Evolutionary conservation across 495 filamentous ascomycete species (phyloP), one percentile per base, ranked within the genome.

Genomic region (Aspergillus sparsus): DNA sequence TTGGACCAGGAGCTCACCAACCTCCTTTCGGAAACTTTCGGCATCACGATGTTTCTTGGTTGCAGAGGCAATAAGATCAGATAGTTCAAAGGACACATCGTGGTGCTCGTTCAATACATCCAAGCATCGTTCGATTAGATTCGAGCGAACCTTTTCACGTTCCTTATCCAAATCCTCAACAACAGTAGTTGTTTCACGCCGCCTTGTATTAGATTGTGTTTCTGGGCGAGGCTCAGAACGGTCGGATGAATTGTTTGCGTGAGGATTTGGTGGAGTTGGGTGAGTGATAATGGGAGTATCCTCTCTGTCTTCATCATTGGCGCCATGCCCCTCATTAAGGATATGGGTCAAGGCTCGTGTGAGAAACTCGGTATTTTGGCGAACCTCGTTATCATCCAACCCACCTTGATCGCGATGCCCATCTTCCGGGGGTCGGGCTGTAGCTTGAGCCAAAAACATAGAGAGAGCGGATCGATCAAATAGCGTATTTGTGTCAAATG

Each of bases 91-190:
- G 3, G 95, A 96, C 5, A 93, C 87, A 64, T 91, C 89, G 27
- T 89, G 85, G 60, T 97, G 92, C 55, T 87, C 86, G 66, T 91
- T 89, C 41, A 98, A 83, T 51, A 97, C 85, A 71, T 98, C 92
- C 15, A 99, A 80, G 58, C 87, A 94, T 36, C 90, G 89, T 64
- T 96, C 91, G 55, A 97, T 92, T 45, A 98, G 75, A 55, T 90
- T 88, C 7, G 85, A 80, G 34, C 90, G 83, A 47, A 98, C 77
- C 10, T 80, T 81, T 18, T 82, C 81, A 39, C 95, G 87, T 70
- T 91, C 86, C 33, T 83, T 81, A 58, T 97, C 90, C 27, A 99
- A 77, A 67, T 95, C 91, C 58, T 98, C 91, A 50, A 93, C 16
- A 21, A 47, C 75, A 0, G 91, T 92, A 18, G 82, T 69, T 21